Base-by-base conservation (phyloP, 2,329 filamentous ascomycete genomes). In the Clonostachys byssicola region DNA sequence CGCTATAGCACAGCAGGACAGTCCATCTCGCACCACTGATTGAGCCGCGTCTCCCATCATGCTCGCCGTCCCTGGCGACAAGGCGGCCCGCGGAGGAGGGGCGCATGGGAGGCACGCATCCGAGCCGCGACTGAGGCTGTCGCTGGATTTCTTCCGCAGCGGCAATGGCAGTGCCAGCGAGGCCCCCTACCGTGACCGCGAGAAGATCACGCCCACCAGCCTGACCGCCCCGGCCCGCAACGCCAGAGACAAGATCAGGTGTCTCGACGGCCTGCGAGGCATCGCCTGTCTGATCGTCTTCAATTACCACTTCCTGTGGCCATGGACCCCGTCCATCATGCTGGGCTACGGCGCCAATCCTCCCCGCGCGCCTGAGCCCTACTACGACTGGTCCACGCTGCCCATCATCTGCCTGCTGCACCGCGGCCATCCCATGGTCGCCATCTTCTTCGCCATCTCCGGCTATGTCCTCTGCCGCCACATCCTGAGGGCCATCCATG, bases 401-500 rank as follows among this genome's bases (percentile, higher is more conserved):
- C 68, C 68, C n/a, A 69, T 71, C 47, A 42, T 71, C 33, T 69
- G 66, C 42, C 61, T 71, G 4, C 43, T 69, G 50, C 64, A 70
- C 46, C 63, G 66, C 38, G 68, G 68, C 5, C 60, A 65, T 6
- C 60, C 67, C 12, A 71, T 71, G 67, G 67, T 71, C 6, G 64
- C 67, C 45, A 67, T 71, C 38, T 71, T 71, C 58, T 71, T 71
- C 44, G 67, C 65, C 53, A 69, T 71, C 30, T 71, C 67, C 0
- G 67, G 67, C n/a, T 71, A 71, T 44, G 67, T 70, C 23, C 57
- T 71, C 34, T 68, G 61, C 18, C 60, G 66, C 6, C 66, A 69
- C 46, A 63, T 70, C 17, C 47, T 70, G 12, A 52, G 62, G n/a
- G 51, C 61, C 6, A 68, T 70, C 1, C 61, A 67, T 36, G 60